A percentile compares a stretch with the other conserved stretches of the same genome.
phyloP scores from a whole-genome alignment of 345 rosid genomes.

The Brassica rapa region DNA sequence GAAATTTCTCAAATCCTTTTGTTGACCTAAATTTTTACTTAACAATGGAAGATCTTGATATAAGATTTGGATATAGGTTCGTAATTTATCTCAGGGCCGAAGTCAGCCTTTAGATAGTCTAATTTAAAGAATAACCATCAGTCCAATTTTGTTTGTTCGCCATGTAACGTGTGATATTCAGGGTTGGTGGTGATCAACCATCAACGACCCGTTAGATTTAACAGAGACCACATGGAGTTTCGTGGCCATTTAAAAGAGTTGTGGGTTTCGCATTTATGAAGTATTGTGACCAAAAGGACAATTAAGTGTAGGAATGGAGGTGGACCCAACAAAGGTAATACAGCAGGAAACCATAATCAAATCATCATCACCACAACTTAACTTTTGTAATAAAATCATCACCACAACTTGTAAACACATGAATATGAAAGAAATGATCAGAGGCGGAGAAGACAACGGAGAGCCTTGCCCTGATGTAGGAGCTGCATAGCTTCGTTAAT shows the following conservation, averaged over 20 bases:
- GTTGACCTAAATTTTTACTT: no score
- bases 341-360: not conserved
- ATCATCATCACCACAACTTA: not conserved
- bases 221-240: not conserved
- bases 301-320: not conserved
- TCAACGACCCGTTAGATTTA: not conserved
- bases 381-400: no score
- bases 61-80: no score
- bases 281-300: not conserved
- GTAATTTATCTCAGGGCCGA: no score
- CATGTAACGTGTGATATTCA: not conserved
- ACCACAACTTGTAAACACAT: not conserved
- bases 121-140: no score
- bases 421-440: slow-evolving; percentile 14
- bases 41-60: no score
- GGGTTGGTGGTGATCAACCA: not conserved
- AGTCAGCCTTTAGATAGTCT: no score
- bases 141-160: not conserved
- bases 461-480: slow-evolving; percentile 41
- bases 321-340: not conserved
- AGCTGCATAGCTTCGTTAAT: slow-evolving; percentile 47
- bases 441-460: slow-evolving; percentile 39
- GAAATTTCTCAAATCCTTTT: no score
- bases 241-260: not conserved
- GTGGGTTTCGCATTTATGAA: not conserved